Evolutionary conservation across 225 moss, liverwort and hornwort genomes (phyloP), one percentile per base, ranked within the genome.

Genomic region (Sphagnum tenellum): DNA sequence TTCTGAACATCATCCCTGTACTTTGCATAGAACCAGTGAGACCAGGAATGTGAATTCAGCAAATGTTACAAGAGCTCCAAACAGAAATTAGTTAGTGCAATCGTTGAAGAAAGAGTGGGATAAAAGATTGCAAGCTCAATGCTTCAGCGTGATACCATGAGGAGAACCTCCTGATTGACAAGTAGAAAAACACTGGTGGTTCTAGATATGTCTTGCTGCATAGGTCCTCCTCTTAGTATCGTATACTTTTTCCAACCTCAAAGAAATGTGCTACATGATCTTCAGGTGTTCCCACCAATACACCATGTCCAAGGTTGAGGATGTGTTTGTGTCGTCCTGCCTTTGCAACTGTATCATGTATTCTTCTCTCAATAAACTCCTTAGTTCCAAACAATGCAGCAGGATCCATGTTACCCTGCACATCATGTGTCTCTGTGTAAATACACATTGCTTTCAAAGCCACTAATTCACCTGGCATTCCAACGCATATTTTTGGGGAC

Each of bases 181-280:
- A 29, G 1, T 29, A 29, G 29, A 29, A 29, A 29, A 29, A 29
- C 0, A 1, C 29, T 29, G 29, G 29, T 29, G 29, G 29, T 29
- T 29, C 29, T 29, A 29, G 29, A 29, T 29, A 29, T 29, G 29
- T 29, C 29, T 29, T 29, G 29, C 29, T 29, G 29, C 1, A 1
- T 29, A 29, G 29, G 29, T 29, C 29, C 29, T 29, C 29, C 29
- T 0, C 61, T 47, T 68, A 81, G 70, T 96, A 96, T 79, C 88
- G 79, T 72, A 96, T 72, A 73, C 76, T 87, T 69, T 85, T 81
- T 47, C 86, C 75, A 12, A 82, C 81, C 75, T 96, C 96, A 76
- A 96, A 96, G 71, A 96, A 96, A 74, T 96, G 90, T 8, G 96
- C 96, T 66, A 96, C 96, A 55, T 85, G 89, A 68, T 90, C 92